A percentile compares a stretch with the other conserved stretches of the same genome.
phyloP scores from a whole-genome alignment of 306 rosid species.

The Boehmeria nivea region DNA sequence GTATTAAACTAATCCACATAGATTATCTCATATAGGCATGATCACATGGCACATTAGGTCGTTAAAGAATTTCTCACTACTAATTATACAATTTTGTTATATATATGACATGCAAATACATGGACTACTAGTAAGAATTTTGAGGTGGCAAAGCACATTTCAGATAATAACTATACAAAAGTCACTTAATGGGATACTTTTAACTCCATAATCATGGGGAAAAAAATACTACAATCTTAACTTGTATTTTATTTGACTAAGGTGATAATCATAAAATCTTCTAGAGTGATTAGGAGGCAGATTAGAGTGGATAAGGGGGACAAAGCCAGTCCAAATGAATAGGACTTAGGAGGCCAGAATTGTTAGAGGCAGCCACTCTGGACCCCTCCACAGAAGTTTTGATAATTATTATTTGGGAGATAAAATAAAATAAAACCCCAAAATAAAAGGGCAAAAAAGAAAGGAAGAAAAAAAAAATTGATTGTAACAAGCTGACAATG shows the following conservation, averaged over 20 bases:
- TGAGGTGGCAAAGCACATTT: too few species aligned
- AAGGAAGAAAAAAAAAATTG: background rate
- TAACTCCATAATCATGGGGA: background rate
- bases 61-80: background rate
- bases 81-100: background rate
- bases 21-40: too few species aligned
- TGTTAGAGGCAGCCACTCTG: slow-evolving; percentile 14
- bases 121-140: too few species aligned
- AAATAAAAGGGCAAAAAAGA: background rate
- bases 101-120: too few species aligned
- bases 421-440: background rate
- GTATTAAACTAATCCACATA: background rate
- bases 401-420: slow-evolving; percentile 9
- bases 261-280: background rate
- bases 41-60: too few species aligned
- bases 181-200: too few species aligned
- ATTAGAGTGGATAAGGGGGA: slow-evolving; percentile 11
- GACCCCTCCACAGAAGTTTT: slow-evolving; percentile 30
- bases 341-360: slow-evolving; percentile 16
- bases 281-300: background rate
- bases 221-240: background rate
- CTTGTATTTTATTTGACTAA: background rate
- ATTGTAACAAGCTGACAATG: slow-evolving; percentile 8
- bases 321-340: slow-evolving; percentile 28
- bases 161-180: too few species aligned